Base-by-base conservation (phyloP, 2,329 filamentous ascomycete genomes). In the Aspergillus fumigatiaffinis region DNA sequence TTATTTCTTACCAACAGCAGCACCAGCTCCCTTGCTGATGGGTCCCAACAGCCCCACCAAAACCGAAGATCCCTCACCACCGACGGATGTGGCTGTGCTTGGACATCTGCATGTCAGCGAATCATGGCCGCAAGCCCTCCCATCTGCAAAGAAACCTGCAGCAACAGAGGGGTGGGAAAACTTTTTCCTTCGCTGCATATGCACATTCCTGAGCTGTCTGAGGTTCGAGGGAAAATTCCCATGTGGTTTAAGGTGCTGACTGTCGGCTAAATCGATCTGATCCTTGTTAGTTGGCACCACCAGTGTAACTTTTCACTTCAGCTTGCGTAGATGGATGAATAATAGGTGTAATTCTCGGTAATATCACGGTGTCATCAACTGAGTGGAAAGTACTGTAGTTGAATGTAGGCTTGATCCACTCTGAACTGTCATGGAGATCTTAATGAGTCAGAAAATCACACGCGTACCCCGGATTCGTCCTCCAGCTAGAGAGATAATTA, bases 131-230 rank as follows among this genome's bases (percentile, higher is more conserved):
- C n/a, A 44, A 4, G 4, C 3, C 10, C 25, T 9, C 32, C 32
- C 32, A 38, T 26, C 23, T 35, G 12, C 32, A 17, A 35, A 35
- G 32, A 35, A 35, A 35, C 12, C 32, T 47, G 44, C 44, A 47
- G 44, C 20, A 47, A 47, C 8, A 23, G 38, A 49, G 42, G 28
- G 48, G 41, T 41, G 23, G 48, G 49, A 55, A 51, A 44, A 47
- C 29, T 48, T 51, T 51, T 51, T 44, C 38, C 48, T 51, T 52
- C 54, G 42, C 28, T 55, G 54, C 54, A 52, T 56, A 56, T 47
- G 44, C 44, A 47, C 41, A 44, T 44, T 44, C 12, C 23, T 47
- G 20, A 25, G 21, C 21, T 23, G 50, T 20, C 48, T 42, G 21
- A 29, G 23, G 25, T 52, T 26, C 21, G 38, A 46, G 42, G 25